phyloP scores from a whole-genome alignment of 352 stramenopile species.

The Pseudoperonospora humuli region DNA sequence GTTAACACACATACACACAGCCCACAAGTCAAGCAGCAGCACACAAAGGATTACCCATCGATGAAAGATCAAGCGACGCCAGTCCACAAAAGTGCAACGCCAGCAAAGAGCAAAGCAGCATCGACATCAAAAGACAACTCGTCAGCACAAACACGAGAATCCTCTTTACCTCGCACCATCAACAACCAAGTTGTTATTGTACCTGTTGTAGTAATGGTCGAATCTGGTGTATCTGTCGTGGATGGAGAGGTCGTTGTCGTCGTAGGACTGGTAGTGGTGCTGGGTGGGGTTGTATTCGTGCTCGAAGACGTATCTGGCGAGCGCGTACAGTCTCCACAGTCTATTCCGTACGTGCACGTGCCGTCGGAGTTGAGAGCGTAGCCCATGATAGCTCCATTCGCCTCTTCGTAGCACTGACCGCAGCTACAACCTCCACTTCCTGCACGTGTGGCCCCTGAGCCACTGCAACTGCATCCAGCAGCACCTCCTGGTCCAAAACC shows the following conservation, averaged over 20 bases:
- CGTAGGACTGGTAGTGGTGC: constrained; percentile 4
- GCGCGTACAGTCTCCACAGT: constrained; percentile 27
- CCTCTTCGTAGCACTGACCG: constrained; percentile 31
- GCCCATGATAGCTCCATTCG: constrained; percentile 17
- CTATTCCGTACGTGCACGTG: constrained; percentile 23
- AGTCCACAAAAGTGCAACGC: constrained; percentile 1
- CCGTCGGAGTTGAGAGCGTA: constrained; percentile 26
- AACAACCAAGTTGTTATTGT: constrained; percentile 1
- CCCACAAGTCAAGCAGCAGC: constrained; percentile 4
- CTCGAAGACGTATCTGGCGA: neutral
- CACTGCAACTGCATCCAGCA: constrained; percentile 25
- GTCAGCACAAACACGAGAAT: constrained; percentile 18
- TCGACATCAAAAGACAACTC: constrained; percentile 3
- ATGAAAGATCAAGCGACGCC: constrained; percentile 2
- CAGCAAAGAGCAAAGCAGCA: constrained; percentile 1
- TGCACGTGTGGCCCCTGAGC: constrained; percentile 14
- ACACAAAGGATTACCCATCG: constrained; percentile 10
- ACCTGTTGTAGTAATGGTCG: constrained; percentile 16
- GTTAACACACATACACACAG: constrained; percentile 13
- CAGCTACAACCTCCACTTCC: constrained; percentile 27
- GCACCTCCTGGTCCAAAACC: constrained; percentile 30
- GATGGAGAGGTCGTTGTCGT: constrained; percentile 8
- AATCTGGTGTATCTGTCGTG: constrained; percentile 2
- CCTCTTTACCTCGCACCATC: neutral
- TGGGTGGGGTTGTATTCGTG: constrained; percentile 4